Base-by-base conservation (phyloP, 805 yeast species). In the Starmerella bombi region DNA sequence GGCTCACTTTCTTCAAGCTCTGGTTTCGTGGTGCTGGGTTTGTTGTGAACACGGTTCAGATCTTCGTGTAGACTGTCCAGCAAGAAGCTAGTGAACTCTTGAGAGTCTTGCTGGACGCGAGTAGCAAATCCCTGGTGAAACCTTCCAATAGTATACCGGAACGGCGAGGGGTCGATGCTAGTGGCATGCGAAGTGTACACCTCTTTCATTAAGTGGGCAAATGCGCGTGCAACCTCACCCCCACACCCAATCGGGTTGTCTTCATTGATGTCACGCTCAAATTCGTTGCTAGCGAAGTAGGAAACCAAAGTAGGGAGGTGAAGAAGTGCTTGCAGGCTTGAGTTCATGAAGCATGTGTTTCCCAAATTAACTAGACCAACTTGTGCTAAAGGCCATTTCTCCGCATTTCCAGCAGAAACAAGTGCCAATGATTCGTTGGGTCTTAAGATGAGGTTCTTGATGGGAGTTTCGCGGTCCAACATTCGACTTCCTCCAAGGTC, bases 311-410 rank as follows among this genome's bases (percentile, higher is more conserved):
- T 94, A 1, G 94, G 93, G 10, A 86, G 69, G 55, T 88, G 97
- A 10, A 51, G 70, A 44, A 85, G 60, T 16, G 81, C 71, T 59
- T 86, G 96, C 22, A 86, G 59, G 1, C 85, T 94, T 25, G 85
- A 74, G 61, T 86, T 86, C 93, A 85, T 84, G 55, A 86, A 86
- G 59, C 96, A 86, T 0, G 94, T 83, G 57, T 86, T 86, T n/a
- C 95, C 95, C 51, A 83, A 93, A 58, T 86, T 86, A 40, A 71
- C 69, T 31, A 86, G 67, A 1, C 96, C 96, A 32, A 88, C 62
- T 54, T 96, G 88, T 55, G 91, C 97, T 34, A 88, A 61, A 0
- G 95, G 95, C n/a, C n/a, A n/a, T n/a, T n/a, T n/a, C n/a, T n/a
- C n/a, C n/a, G n/a, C n/a, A n/a, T n/a, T n/a, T n/a, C n/a, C n/a